Conservation (phyloP, 768 basidiomycete species). For the Antrodiella citrinella region DNA sequence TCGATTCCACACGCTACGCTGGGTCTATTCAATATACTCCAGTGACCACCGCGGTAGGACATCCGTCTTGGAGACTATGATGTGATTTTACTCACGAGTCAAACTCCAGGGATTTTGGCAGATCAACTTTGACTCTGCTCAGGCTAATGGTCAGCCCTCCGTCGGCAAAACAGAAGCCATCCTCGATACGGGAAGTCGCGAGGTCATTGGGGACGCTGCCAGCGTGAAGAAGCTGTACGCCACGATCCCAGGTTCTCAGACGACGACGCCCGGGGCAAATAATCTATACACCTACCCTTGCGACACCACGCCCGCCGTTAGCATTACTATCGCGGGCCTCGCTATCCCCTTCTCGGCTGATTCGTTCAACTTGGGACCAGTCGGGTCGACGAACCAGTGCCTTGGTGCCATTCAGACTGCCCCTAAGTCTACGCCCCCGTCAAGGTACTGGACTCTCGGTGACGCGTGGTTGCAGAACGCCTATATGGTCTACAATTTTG, state of each 20-base stretch:
- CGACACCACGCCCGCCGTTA: constrained; percentile 18
- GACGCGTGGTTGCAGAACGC: constrained; percentile 37
- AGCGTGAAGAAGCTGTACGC: constrained; percentile 18
- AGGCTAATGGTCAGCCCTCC: constrained; percentile 8
- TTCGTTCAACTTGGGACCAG: constrained; percentile 35
- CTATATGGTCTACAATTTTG: constrained; percentile 36
- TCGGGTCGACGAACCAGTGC: constrained; percentile 25
- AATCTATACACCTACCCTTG: constrained; percentile 38
- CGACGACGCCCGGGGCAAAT: constrained; percentile 12
- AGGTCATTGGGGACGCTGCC: constrained; percentile 16
- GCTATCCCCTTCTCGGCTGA: constrained; percentile 26
- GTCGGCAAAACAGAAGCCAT: constrained; percentile 13
- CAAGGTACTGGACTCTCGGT: constrained; percentile 26
- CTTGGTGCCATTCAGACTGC: constrained; percentile 26
- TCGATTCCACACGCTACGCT: constrained; percentile 36
- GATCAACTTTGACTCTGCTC: constrained; percentile 17
- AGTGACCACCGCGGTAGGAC: constrained; percentile 18
- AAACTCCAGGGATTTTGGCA: constrained; percentile 22
- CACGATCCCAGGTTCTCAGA: constrained; percentile 19
- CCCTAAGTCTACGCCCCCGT: constrained; percentile 1
- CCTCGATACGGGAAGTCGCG: constrained; percentile 25
- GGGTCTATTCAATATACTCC: constrained; percentile 32
- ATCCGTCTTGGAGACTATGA: not conserved
- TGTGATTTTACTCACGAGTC: not conserved
- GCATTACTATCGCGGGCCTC: constrained; percentile 30